These are phyloP conservation scores for Mariannaea sp. DNA, from an alignment of 2,329 filamentous ascomycete species.

Conservation along the genomic window DNA sequence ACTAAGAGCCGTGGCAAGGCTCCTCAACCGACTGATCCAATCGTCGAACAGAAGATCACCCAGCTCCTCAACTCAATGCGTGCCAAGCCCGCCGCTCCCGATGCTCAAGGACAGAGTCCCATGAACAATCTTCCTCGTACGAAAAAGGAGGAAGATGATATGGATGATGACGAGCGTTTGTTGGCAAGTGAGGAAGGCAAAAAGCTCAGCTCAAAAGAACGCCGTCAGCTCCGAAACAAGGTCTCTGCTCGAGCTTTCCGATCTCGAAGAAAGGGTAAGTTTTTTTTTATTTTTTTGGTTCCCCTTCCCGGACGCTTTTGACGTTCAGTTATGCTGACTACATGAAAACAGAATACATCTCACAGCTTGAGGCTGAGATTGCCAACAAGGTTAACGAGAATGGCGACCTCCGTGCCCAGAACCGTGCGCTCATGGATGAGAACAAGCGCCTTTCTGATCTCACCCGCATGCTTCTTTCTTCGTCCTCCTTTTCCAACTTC, in stretches of 20 bases:
- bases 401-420: constrained; percentile 78
- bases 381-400: constrained; percentile 82
- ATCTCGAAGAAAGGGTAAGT: constrained; percentile 93
- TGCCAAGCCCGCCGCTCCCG: constrained; percentile 65
- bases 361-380: constrained; percentile 89
- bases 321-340: too few relatives aligned
- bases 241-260: constrained; percentile 97
- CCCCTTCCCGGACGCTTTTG: too few relatives aligned
- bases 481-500: constrained; percentile 81
- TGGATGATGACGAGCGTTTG: constrained; percentile 96
- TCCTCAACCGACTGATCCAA: constrained; percentile 64
- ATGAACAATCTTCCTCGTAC: constrained; percentile 72
- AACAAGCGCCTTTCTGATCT: constrained; percentile 80
- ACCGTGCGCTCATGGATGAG: constrained; percentile 81
- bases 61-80: constrained; percentile 93
- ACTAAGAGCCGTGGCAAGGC: constrained; percentile 55
- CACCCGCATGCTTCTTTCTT: constrained; percentile 80
- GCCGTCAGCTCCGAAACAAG: constrained; percentile 97
- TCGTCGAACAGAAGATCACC: constrained; percentile 90
- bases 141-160: constrained; percentile 96
- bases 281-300: background rate
- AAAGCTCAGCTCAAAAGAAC: constrained; percentile 98
- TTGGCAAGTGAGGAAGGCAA: constrained; percentile 97
- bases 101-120: constrained; percentile 51
- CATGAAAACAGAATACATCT: constrained; percentile 83